These are phyloP conservation scores for Ambrosia artemisiifolia DNA, from an alignment of 129 eudicot species.

Conservation along the genomic window DNA sequence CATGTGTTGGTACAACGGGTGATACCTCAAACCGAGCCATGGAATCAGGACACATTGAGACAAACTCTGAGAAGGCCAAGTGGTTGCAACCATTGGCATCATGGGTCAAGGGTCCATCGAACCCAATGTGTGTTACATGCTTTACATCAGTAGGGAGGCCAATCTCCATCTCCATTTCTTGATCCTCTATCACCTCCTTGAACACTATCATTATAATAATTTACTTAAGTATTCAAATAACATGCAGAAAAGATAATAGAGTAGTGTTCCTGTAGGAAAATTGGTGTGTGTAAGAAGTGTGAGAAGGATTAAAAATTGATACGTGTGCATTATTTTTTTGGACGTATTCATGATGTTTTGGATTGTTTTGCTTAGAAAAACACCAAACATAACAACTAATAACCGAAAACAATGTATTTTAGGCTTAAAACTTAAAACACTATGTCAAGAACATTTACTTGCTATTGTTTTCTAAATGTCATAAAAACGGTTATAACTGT, in stretches of 20 bases:
- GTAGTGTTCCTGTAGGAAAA: too few relatives aligned
- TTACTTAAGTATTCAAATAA: background rate
- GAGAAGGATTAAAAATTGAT: too few relatives aligned
- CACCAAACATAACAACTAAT: too few relatives aligned
- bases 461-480: too few relatives aligned
- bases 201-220: slow-evolving; percentile 23
- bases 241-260: background rate
- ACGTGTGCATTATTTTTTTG: too few relatives aligned
- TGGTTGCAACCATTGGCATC: slow-evolving; percentile 19
- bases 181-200: slow-evolving; percentile 60
- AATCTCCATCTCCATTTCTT: slow-evolving; percentile 59
- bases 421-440: too few relatives aligned
- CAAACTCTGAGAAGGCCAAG: slow-evolving; percentile 17
- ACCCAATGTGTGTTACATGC: slow-evolving; percentile 79
- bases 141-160: slow-evolving; percentile 78
- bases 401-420: too few relatives aligned
- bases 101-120: slow-evolving; percentile 40
- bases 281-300: too few relatives aligned
- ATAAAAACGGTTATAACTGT: too few relatives aligned
- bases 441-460: too few relatives aligned
- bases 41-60: slow-evolving; percentile 24
- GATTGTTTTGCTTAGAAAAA: too few relatives aligned
- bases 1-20: background rate
- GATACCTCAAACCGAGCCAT: slow-evolving; percentile 17
- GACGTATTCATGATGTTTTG: too few relatives aligned